Evolutionary conservation across 352 stramenopile genomes (phyloP), one percentile per base, ranked within the genome.

Genomic region (Plasmopara halstedii): DNA sequence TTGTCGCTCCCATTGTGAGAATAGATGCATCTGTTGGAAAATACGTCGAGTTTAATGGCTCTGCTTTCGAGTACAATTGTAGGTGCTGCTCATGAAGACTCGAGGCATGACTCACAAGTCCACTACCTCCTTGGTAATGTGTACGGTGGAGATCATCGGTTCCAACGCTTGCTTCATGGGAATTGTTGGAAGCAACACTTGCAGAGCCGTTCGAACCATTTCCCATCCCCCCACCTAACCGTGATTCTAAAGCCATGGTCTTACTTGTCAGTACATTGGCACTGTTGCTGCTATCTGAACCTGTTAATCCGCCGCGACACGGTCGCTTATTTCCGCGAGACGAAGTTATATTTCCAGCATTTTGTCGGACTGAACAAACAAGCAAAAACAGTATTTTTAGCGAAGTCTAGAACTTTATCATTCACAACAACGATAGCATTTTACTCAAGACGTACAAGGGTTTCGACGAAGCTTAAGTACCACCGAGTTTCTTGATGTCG

Each of bases 391-490:
- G n/a, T n/a, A n/a, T n/a, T n/a, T n/a, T n/a, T n/a, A n/a, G n/a
- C n/a, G n/a, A n/a, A n/a, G n/a, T 29, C 25, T 29, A 29, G 1
- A 29, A 6, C 25, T 29, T 4, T 29, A 11, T 29, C 25, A 29
- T n/a, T n/a, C n/a, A n/a, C n/a, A n/a, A n/a, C 1, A 2, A 29
- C 25, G 11, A 29, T 6, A 29, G 6, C 11, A 29, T 29, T 42
- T n/a, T 23, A 27, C 38, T 18, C 35, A n/a, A 9, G 49, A 78
- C 73, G 50, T 80, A 88, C 76, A 88, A 51, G 77, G 77, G 67
- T 88, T 88, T 34, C 77, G 61, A 43, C 77, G 73, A 26, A 88
- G 62, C 47, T 86, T 86, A 31, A 88, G 69, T 53, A 88, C 74
- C 39, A 88, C 77, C 13, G 77, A 88, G 56, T 80, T 88, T 32